Conservation (phyloP, 768 basidiomycete genomes). For the Lentinula sp. region DNA sequence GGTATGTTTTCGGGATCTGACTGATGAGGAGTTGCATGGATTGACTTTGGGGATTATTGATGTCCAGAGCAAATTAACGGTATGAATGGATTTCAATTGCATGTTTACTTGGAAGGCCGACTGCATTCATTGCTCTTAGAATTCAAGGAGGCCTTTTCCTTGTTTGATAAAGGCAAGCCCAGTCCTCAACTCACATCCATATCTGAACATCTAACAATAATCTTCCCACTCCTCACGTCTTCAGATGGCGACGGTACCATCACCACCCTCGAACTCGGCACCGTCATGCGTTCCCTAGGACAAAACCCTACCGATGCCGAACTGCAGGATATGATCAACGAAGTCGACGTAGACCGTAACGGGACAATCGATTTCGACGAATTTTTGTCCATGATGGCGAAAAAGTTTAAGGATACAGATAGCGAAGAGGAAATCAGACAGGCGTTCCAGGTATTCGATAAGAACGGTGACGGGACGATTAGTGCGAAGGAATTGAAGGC, state of each 20-base stretch:
- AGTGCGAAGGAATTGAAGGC: slow-evolving; percentile 21
- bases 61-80: slow-evolving; percentile 6
- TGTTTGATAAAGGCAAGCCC: slow-evolving; percentile 22
- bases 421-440: slow-evolving; percentile 37
- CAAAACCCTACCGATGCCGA: slow-evolving; percentile 44
- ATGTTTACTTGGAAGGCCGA: too few relatives aligned
- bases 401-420: slow-evolving; percentile 31
- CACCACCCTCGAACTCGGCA: slow-evolving; percentile 41
- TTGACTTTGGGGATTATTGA: background rate
- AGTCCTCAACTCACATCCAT: background rate
- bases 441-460: slow-evolving; percentile 37
- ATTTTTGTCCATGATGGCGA: slow-evolving; percentile 41
- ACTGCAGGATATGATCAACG: slow-evolving; percentile 44
- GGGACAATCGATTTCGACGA: slow-evolving; percentile 41
- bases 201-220: too few relatives aligned
- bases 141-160: slow-evolving; percentile 17
- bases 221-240: background rate
- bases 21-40: background rate
- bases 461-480: slow-evolving; percentile 20
- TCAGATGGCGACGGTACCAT: slow-evolving; percentile 45
- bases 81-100: background rate
- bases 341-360: slow-evolving; percentile 33
- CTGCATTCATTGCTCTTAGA: slow-evolving; percentile 6
- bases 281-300: slow-evolving; percentile 44
- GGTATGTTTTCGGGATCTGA: background rate